Evolutionary conservation across 768 basidiomycete genomes (phyloP).

Genomic region (Auricularia sp.): DNA sequence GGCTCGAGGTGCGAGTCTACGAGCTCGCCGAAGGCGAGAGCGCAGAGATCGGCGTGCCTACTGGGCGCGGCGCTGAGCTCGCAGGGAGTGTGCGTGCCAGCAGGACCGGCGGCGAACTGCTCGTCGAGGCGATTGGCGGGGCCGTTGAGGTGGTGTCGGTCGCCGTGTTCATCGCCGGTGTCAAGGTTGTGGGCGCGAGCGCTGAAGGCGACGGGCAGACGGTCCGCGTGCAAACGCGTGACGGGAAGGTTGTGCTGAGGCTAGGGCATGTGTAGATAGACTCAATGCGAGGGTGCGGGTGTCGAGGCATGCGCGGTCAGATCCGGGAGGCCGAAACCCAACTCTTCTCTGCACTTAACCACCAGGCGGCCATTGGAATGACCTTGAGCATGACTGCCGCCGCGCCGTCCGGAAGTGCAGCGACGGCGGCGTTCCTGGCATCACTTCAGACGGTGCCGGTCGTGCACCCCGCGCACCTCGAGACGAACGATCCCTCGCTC

Average conservation of each 20-base stretch:
- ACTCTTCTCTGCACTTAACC: background rate
- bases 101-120: conserved; percentile 23
- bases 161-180: background rate
- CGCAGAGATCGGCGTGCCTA: conserved; percentile 32
- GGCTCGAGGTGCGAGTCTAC: conserved; percentile 44
- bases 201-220: background rate
- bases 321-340: background rate
- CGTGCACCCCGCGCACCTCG: conserved; percentile 69
- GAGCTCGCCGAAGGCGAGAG: conserved; percentile 36
- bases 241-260: background rate
- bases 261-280: background rate
- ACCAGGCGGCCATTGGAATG: background rate
- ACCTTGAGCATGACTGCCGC: background rate
- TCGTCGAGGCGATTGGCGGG: conserved; percentile 15
- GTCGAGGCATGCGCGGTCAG: background rate
- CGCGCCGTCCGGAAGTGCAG: conserved; percentile 12
- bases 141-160: conserved; percentile 5
- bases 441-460: conserved; percentile 56
- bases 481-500: conserved; percentile 61
- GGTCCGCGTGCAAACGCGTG: background rate
- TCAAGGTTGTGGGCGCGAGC: background rate
- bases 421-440: conserved; percentile 57
- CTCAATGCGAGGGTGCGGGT: background rate
- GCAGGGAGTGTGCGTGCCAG: conserved; percentile 33
- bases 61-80: conserved; percentile 30